A percentile compares a stretch with the other conserved stretches of the same genome.
These are phyloP conservation scores for Bocquillonia castaneifolia DNA, from an alignment of 441 rosid genomes.

Conservation along the genomic window DNA sequence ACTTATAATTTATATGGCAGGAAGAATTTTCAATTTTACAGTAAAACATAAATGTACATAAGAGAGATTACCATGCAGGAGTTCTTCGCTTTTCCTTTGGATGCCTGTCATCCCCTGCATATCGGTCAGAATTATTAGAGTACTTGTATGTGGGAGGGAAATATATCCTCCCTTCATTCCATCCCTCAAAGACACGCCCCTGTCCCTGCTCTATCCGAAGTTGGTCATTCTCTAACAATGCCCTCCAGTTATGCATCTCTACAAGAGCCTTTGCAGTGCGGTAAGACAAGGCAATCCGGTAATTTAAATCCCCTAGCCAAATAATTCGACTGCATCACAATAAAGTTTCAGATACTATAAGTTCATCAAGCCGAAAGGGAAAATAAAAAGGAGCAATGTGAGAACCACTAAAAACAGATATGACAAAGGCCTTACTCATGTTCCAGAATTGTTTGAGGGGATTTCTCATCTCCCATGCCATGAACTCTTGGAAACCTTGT, in stretches of 20 bases:
- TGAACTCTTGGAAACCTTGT: conserved; percentile 89
- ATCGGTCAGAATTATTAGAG: conserved; percentile 88
- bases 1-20: not conserved
- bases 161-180: conserved; percentile 91
- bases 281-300: conserved; percentile 81
- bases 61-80: conserved; percentile 71
- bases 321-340: conserved; percentile 62
- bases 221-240: conserved; percentile 92
- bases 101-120: conserved; percentile 76
- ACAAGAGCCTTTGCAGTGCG: conserved; percentile 91
- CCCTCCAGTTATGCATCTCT: conserved; percentile 95
- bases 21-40: not conserved
- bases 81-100: conserved; percentile 92
- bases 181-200: conserved; percentile 80
- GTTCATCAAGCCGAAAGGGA: not conserved
- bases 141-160: conserved; percentile 99
- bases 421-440: conserved; percentile 61
- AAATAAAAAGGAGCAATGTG: not conserved
- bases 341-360: conserved; percentile 2
- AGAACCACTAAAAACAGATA: not conserved
- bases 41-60: no score
- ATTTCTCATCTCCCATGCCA: conserved; percentile 52
- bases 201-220: conserved; percentile 69
- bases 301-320: conserved; percentile 98
- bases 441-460: conserved; percentile 84